Evolutionary conservation across 331 rosid species (phyloP).

Genomic region (Phaseolus coccineus): DNA sequence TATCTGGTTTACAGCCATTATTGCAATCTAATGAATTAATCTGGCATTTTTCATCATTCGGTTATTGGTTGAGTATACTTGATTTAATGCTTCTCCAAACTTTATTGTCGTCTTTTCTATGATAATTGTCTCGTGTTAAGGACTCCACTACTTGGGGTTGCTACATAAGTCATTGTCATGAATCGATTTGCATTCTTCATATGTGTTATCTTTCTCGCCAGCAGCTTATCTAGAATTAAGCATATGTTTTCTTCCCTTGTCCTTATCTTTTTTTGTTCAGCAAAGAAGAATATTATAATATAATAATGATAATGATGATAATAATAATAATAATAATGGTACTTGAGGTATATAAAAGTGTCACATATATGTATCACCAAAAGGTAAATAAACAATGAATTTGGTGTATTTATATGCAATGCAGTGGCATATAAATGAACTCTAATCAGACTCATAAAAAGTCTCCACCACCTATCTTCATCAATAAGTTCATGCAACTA

Average conservation of each 20-base stretch:
- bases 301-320: too few relatives aligned
- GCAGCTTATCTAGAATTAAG: slow-evolving; percentile 7
- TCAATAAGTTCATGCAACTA: too few relatives aligned
- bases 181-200: not conserved
- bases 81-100: slow-evolving; percentile 18
- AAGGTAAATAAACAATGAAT: too few relatives aligned
- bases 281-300: too few relatives aligned
- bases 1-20: slow-evolving; percentile 6
- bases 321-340: too few relatives aligned
- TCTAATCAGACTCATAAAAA: too few relatives aligned
- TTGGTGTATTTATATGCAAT: too few relatives aligned
- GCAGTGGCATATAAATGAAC: too few relatives aligned
- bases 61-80: slow-evolving; percentile 8
- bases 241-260: not conserved
- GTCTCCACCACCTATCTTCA: too few relatives aligned
- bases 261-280: not conserved
- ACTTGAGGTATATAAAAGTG: too few relatives aligned
- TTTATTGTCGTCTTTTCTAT: not conserved
- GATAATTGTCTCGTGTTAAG: slow-evolving; percentile 11
- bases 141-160: not conserved
- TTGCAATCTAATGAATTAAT: slow-evolving; percentile 4
- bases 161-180: slow-evolving; percentile 15
- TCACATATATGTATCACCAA: too few relatives aligned
- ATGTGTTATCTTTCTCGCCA: not conserved
- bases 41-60: not conserved